Conservation (phyloP, 371 early-diverging fungal genomes). For the Caulochytrium protostelioides region DNA sequence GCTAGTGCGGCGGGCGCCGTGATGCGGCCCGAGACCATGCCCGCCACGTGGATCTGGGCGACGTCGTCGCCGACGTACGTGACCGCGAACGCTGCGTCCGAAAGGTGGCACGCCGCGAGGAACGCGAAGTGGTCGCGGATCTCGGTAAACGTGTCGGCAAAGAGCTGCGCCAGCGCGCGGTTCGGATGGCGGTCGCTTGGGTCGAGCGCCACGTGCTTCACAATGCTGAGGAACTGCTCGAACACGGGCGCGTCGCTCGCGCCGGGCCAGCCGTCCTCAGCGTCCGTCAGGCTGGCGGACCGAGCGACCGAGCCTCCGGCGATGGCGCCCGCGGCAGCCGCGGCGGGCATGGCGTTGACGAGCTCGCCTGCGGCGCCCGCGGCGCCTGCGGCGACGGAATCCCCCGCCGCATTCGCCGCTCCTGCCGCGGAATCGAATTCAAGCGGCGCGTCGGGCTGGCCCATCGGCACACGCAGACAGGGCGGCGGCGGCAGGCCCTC, state of each 20-base stretch:
- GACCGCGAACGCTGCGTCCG: no score
- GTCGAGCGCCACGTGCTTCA: slow-evolving; percentile 32
- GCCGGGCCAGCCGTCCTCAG: not conserved
- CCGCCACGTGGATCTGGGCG: slow-evolving; percentile 36
- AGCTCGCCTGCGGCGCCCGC: not conserved
- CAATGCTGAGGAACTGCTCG: slow-evolving; percentile 22
- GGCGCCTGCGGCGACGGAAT: not conserved
- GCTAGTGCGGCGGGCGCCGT: not conserved
- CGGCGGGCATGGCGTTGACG: not conserved
- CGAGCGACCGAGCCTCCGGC: not conserved
- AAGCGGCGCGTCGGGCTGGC: slow-evolving; percentile 13
- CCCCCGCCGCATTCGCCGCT: not conserved
- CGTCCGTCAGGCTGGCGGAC: not conserved
- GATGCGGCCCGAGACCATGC: slow-evolving; percentile 3
- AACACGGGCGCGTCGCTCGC: not conserved
- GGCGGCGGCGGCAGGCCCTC: slow-evolving; percentile 21
- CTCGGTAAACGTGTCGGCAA: slow-evolving; percentile 36
- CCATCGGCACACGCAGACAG: slow-evolving; percentile 21
- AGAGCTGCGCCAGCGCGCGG: slow-evolving; percentile 34
- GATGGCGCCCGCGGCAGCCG: not conserved
- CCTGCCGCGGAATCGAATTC: slow-evolving; percentile 3
- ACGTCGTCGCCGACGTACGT: slow-evolving; percentile 36
- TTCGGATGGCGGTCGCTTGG: slow-evolving; percentile 37
- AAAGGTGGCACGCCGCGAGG: slow-evolving; percentile 24
- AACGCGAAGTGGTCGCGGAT: slow-evolving; percentile 25